Percentiles rank a stretch among this genome's conserved stretches.
Evolutionary conservation across 495 filamentous ascomycete species (phyloP).

Genomic region (Daldinia concentrica): DNA sequence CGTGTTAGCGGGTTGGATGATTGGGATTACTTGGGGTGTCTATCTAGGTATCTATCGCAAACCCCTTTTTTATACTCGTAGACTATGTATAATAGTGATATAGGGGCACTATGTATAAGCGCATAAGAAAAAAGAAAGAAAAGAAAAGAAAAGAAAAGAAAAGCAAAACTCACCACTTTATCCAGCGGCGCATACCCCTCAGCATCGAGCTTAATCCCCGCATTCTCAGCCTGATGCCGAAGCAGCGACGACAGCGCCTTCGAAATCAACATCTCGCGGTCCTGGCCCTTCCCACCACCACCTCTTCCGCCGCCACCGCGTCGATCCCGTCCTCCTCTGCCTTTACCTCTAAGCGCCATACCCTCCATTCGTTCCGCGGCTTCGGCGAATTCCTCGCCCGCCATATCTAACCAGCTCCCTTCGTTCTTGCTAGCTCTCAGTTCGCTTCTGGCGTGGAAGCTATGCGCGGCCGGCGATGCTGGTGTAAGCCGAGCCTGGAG

Average conservation of each 20-base stretch:
- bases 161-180: conserved; percentile 71
- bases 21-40: not conserved
- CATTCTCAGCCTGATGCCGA: conserved; percentile 82
- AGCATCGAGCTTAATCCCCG: conserved; percentile 76
- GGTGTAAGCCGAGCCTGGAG: not conserved
- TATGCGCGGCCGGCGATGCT: not conserved
- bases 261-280: conserved; percentile 73
- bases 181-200: conserved; percentile 84
- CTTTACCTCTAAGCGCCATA: conserved; percentile 22
- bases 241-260: conserved; percentile 83
- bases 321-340: conserved; percentile 22
- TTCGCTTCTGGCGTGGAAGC: not conserved
- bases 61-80: too few species aligned
- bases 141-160: too few species aligned
- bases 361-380: conserved; percentile 31
- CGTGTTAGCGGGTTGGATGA: not conserved
- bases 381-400: conserved; percentile 31
- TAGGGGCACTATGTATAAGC: not conserved
- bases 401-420: conserved; percentile 6
- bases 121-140: not conserved
- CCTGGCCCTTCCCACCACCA: conserved; percentile 45
- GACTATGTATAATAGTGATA: not conserved
- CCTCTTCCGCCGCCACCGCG: conserved; percentile 43
- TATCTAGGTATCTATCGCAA: too few species aligned
- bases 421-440: not conserved